Evolutionary conservation across 2,329 filamentous ascomycete species (phyloP), one percentile per base, ranked within the genome.

Genomic region (Fusarium miscanthi): DNA sequence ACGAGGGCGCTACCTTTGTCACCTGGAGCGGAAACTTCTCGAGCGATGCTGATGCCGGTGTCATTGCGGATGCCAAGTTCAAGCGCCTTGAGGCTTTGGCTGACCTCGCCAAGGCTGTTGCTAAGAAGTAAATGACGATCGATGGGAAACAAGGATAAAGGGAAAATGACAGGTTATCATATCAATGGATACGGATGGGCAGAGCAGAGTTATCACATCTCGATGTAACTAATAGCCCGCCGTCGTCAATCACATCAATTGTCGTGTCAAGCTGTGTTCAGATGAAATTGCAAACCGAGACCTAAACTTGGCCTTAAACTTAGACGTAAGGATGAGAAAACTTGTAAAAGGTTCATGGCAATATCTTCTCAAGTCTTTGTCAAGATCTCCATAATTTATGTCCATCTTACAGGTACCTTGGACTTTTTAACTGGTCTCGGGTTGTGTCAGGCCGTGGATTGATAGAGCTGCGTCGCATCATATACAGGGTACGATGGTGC

Each of bases 1-100:
- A 87, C 53, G 89, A 90, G 80, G 88, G 88, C 49, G 87, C 87
- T 78, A 93, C 91, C 21, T 93, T 90, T 75, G 85, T 93, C 67
- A 87, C 89, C 78, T 93, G 91, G 91, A 88, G 87, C 43, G 90
- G 87, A 63, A 89, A 91, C 82, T 93, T 93, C 82, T 90, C 89
- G 33, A 91, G 87, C 76, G 91, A 93, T 81, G 91, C 91, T 56
- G 90, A 92, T 80, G 89, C 90, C 43, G 91, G 87, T 75, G 91
- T 93, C 66, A 92, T 93, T 73, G 88, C 92, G 81, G 91, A 93
- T 78, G 91, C 91, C 77, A 92, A 91, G 84, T 93, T 90, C 87
- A 93, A 93, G 87, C 90, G 91, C 70, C 89, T 89, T 57, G 91
- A 93, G 79, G 91, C 90, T 54, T 85, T 93, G 41, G 88, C 89